Conservation (phyloP, 176 grass and related monocot genomes). For the Poa pratensis region DNA sequence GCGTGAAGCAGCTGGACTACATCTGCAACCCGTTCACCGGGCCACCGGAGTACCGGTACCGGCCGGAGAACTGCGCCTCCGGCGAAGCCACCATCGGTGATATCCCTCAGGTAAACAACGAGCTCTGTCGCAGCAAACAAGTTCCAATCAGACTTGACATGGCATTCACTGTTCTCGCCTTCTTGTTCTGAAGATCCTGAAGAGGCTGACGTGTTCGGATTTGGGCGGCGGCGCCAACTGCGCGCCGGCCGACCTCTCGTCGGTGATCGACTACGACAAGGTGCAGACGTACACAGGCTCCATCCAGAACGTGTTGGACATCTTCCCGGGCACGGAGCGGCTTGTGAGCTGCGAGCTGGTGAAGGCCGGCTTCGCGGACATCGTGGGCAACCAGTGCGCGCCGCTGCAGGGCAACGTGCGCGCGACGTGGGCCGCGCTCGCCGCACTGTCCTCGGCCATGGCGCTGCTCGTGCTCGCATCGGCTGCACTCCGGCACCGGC, state of each 20-base stretch:
- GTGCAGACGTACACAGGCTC: slow-evolving; percentile 82
- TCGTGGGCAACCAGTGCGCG: slow-evolving; percentile 65
- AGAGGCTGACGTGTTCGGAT: slow-evolving; percentile 77
- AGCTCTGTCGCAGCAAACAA: neutral
- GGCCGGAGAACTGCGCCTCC: slow-evolving; percentile 74
- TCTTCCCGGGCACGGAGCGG: slow-evolving; percentile 84
- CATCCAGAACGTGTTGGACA: slow-evolving; percentile 84
- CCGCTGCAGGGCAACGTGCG: slow-evolving; percentile 55
- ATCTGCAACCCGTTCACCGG: slow-evolving; percentile 93
- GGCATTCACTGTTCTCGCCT: neutral
- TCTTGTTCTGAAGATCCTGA: slow-evolving; percentile 56
- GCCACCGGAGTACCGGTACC: slow-evolving; percentile 75
- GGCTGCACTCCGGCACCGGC: neutral
- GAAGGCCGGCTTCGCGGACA: slow-evolving; percentile 73
- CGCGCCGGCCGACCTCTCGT: slow-evolving; percentile 55
- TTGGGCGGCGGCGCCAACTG: slow-evolving; percentile 53
- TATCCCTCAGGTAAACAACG: slow-evolving; percentile 67
- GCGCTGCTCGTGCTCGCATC: slow-evolving; percentile 36
- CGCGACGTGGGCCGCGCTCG: slow-evolving; percentile 58
- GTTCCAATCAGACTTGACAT: neutral
- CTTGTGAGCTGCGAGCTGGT: slow-evolving; percentile 76
- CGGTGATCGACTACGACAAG: slow-evolving; percentile 74
- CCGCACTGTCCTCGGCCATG: slow-evolving; percentile 50
- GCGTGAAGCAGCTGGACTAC: slow-evolving; percentile 66
- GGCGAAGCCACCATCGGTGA: slow-evolving; percentile 80